Evolutionary conservation across 306 rosid species (phyloP).

Genomic region (Argentina anserina): DNA sequence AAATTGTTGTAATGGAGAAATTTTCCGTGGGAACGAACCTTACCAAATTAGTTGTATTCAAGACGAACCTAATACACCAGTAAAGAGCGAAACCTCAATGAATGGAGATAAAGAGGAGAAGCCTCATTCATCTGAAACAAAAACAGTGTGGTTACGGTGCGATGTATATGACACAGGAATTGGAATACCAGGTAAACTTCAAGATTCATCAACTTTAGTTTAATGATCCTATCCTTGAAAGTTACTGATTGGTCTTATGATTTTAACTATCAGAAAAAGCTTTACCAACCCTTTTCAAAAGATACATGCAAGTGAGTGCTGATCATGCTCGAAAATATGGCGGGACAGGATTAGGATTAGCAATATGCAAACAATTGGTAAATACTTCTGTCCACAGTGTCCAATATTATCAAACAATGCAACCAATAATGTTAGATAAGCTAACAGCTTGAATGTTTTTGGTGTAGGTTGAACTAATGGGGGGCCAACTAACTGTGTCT

Average conservation of each 20-base stretch:
- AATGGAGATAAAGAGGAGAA: slow-evolving; percentile 49
- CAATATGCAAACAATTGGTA: slow-evolving; percentile 99
- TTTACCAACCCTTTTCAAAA: slow-evolving; percentile 69
- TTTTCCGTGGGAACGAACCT: slow-evolving; percentile 29
- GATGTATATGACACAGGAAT: slow-evolving; percentile 96
- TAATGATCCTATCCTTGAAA: neutral
- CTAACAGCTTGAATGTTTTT: slow-evolving; percentile 2
- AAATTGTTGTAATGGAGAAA: slow-evolving; percentile 31
- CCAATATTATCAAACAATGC: neutral
- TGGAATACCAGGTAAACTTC: slow-evolving; percentile 83
- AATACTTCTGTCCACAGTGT: neutral
- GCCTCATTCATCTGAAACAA: slow-evolving; percentile 49
- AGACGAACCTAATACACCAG: slow-evolving; percentile 48
- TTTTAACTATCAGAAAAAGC: slow-evolving; percentile 63
- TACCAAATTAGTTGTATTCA: slow-evolving; percentile 32
- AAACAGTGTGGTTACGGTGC: slow-evolving; percentile 80
- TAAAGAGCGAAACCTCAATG: slow-evolving; percentile 43
- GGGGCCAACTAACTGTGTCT: slow-evolving; percentile 80
- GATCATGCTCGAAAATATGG: slow-evolving; percentile 97
- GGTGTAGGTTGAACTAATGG: slow-evolving; percentile 92
- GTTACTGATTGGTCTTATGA: slow-evolving; percentile 10
- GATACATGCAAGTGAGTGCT: slow-evolving; percentile 99
- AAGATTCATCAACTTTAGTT: neutral
- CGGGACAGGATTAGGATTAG: slow-evolving; percentile 92
- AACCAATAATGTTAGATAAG: neutral